Conservation (phyloP, 495 filamentous ascomycete species). For the Hypoxylon subgilvum region DNA sequence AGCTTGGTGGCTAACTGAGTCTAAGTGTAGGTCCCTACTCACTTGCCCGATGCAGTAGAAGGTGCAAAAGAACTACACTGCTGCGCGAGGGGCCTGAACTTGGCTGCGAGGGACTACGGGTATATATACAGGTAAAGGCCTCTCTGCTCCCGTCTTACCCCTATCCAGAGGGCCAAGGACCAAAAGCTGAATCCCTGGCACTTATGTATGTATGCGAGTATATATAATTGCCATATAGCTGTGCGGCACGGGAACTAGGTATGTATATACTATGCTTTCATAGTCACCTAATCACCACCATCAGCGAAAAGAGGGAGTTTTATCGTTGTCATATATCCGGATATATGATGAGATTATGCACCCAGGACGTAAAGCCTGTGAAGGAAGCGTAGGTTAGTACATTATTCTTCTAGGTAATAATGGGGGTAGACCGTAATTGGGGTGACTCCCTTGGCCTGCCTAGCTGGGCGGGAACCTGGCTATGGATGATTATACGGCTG, state of each 20-base stretch:
- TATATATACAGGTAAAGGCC: too few relatives aligned
- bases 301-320: background rate
- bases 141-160: too few relatives aligned
- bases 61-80: too few relatives aligned
- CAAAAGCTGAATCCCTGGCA: slow-evolving; percentile 19
- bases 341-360: background rate
- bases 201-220: slow-evolving; percentile 6
- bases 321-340: slow-evolving; percentile 11
- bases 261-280: slow-evolving; percentile 2
- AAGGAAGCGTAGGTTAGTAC: too few relatives aligned
- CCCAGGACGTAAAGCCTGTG: background rate
- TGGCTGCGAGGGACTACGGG: too few relatives aligned
- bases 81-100: too few relatives aligned
- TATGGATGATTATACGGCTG: background rate
- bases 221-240: background rate
- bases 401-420: too few relatives aligned
- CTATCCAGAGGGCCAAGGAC: too few relatives aligned
- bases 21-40: too few relatives aligned
- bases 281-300: slow-evolving; percentile 13
- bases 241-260: background rate
- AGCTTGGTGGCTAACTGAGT: too few relatives aligned
- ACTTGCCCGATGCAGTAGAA: too few relatives aligned
- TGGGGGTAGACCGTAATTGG: too few relatives aligned
- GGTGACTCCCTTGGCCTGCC: background rate
- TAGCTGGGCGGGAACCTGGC: background rate